Conservation (phyloP, 495 filamentous ascomycete species). For the Aspergillus avenaceus region DNA sequence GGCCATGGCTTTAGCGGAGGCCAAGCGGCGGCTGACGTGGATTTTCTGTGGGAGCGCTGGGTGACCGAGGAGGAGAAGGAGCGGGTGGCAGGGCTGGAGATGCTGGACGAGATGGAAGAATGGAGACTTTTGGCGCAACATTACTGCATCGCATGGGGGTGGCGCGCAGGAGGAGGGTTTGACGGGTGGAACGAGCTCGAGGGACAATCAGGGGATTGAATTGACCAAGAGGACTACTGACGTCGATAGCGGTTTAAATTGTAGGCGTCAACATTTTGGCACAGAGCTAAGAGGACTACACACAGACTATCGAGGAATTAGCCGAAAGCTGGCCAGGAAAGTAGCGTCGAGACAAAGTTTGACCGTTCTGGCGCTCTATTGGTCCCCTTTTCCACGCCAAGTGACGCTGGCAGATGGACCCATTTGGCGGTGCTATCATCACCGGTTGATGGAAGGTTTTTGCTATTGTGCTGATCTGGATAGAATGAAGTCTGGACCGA, state of each 20-base stretch:
- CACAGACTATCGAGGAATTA: too few relatives aligned
- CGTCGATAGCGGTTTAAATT: too few relatives aligned
- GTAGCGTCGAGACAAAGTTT: neutral
- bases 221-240: neutral
- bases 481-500: neutral
- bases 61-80: conserved; percentile 69
- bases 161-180: conserved; percentile 46
- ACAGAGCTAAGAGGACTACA: too few relatives aligned
- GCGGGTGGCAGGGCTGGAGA: conserved; percentile 72
- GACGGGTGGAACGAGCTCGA: conserved; percentile 34
- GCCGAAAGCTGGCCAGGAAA: neutral
- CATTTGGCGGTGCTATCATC: neutral
- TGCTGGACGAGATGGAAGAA: conserved; percentile 94
- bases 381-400: neutral
- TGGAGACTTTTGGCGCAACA: conserved; percentile 84
- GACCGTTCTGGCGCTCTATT: neutral
- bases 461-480: neutral
- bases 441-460: too few relatives aligned
- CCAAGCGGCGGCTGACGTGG: conserved; percentile 61
- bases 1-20: conserved; percentile 56
- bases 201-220: conserved; percentile 20
- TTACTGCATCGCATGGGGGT: conserved; percentile 88
- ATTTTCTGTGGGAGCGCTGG: conserved; percentile 74
- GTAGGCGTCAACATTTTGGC: too few relatives aligned
- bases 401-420: neutral